Evolutionary conservation across 768 basidiomycete genomes (phyloP).

Genomic region (Suillus americanus): DNA sequence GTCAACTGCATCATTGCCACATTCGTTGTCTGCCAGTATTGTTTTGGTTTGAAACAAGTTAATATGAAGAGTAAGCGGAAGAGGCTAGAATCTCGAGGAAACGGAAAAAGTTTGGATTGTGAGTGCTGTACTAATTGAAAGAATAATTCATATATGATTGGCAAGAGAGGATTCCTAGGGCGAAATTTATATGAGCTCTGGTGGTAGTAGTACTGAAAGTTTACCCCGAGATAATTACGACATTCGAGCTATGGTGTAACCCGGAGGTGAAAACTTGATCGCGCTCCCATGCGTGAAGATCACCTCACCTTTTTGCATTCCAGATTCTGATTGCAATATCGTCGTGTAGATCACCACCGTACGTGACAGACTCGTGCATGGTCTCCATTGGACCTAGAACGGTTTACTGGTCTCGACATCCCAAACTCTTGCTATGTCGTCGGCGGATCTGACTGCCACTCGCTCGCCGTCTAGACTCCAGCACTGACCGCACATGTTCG

Average conservation of each 20-base stretch:
- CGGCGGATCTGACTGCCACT: neutral
- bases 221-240: too few species aligned
- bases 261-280: neutral
- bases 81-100: neutral
- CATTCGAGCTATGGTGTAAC: neutral
- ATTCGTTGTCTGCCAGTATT: neutral
- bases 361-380: neutral
- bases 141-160: neutral
- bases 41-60: neutral
- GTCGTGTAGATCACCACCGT: neutral
- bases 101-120: neutral
- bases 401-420: neutral
- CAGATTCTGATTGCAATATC: neutral
- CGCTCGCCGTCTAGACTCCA: neutral
- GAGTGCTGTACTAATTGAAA: neutral
- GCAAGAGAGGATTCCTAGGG: neutral
- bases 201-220: too few species aligned
- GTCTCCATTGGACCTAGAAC: neutral
- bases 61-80: neutral
- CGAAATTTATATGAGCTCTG: too few species aligned
- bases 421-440: neutral
- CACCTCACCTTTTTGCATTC: neutral
- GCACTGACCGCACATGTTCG: neutral
- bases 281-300: neutral
- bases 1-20: constrained; percentile 60